These are phyloP conservation scores for Wickerhamomyces silvicola DNA, from an alignment of 805 yeast genomes.

Conservation along the genomic window DNA sequence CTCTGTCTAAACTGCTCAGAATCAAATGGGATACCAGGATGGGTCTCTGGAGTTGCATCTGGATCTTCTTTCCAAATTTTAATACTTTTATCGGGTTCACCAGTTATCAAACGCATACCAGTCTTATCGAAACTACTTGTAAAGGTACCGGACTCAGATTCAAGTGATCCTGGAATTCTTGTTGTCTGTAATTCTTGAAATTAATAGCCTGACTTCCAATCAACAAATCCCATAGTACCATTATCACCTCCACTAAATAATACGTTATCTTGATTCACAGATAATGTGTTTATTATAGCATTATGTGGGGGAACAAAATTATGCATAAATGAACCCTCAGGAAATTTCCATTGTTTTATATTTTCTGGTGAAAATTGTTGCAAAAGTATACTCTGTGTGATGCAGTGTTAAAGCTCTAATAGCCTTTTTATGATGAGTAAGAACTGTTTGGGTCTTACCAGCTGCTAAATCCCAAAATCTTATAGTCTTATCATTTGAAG, in stretches of 20 bases:
- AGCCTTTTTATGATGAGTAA: slow-evolving; percentile 82
- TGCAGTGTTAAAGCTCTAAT: slow-evolving; percentile 69
- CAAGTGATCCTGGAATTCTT: slow-evolving; percentile 65
- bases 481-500: slow-evolving; percentile 80
- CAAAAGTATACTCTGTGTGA: slow-evolving; percentile 66
- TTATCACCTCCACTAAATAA: slow-evolving; percentile 80
- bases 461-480: slow-evolving; percentile 87
- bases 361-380: slow-evolving; percentile 79
- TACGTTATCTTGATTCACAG: slow-evolving; percentile 54
- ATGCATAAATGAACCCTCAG: slow-evolving; percentile 68
- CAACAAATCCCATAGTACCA: slow-evolving; percentile 72
- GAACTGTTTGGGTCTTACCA: slow-evolving; percentile 59
- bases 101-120: slow-evolving; percentile 76
- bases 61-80: slow-evolving; percentile 60
- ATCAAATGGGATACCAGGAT: slow-evolving; percentile 19
- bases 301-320: slow-evolving; percentile 39
- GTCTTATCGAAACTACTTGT: slow-evolving; percentile 71
- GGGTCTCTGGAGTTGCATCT: slow-evolving; percentile 23
- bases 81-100: slow-evolving; percentile 85
- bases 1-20: slow-evolving; percentile 15
- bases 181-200: slow-evolving; percentile 48
- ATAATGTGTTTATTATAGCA: slow-evolving; percentile 60
- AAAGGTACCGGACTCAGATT: slow-evolving; percentile 60
- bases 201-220: slow-evolving; percentile 65
- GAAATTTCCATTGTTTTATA: slow-evolving; percentile 76